A percentile compares a stretch with the other conserved stretches of the same genome.
These are phyloP conservation scores for Plectranthus barbatus DNA, from an alignment of 257 asterid species.

Conservation along the genomic window DNA sequence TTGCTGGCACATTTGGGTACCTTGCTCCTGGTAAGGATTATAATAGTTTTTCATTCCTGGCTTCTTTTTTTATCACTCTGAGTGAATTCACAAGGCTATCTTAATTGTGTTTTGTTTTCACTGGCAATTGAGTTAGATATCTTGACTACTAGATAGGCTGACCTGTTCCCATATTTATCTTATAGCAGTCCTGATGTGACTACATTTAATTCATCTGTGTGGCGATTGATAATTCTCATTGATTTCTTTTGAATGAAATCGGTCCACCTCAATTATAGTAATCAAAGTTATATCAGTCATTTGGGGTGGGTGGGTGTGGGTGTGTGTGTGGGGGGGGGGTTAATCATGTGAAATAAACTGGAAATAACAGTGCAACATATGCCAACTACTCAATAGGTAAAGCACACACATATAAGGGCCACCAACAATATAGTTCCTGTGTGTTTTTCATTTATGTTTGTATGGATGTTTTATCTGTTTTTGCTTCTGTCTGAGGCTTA, in stretches of 20 bases:
- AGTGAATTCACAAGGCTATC: not conserved
- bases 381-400: not conserved
- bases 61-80: conserved; percentile 5
- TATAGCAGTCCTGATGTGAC: too few species aligned
- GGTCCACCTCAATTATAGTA: not conserved
- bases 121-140: too few species aligned
- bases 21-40: conserved; percentile 76
- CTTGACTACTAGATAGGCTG: too few species aligned
- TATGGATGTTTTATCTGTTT: not conserved
- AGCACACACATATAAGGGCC: not conserved
- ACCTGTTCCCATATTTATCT: too few species aligned
- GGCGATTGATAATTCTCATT: not conserved
- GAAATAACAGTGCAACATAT: too few species aligned
- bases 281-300: not conserved
- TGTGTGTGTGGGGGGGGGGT: not conserved
- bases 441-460: not conserved
- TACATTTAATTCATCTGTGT: too few species aligned
- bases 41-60: not conserved
- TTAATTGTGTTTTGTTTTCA: not conserved
- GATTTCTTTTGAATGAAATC: not conserved
- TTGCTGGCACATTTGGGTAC: conserved; percentile 97
- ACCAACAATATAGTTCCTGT: not conserved
- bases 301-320: not conserved
- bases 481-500: not conserved
- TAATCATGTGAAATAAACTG: not conserved